Base-by-base conservation (phyloP, 2,329 filamentous ascomycete species). In the Stagonosporopsis tanaceti region DNA sequence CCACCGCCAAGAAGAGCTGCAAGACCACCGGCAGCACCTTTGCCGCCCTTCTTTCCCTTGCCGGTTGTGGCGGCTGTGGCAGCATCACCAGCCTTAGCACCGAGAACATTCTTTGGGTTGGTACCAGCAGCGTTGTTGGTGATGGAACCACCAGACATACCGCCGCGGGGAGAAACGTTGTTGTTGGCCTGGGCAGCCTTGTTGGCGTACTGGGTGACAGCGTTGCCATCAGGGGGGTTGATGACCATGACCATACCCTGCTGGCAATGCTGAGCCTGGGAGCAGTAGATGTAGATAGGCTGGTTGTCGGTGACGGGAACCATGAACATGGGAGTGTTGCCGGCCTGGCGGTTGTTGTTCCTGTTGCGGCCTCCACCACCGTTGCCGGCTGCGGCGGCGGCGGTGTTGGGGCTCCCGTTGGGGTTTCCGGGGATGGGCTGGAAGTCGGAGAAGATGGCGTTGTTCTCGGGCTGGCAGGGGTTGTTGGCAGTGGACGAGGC, bases 281-380 rank as follows among this genome's bases (percentile, higher is more conserved):
- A 86, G 78, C 90, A 93, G 82, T 89, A 93, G 57, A 91, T 78
- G 89, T 91, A 93, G 66, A 93, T 82, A 32, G 91, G 90, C 30
- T 82, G 86, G 45, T 82, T 86, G 50, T 71, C 65, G 27, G 59
- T 63, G 52, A 72, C 50, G 30, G 66, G 66, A 8, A 72, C 61
- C 61, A 66, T 70, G 63, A 72, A 71, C 59, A 59, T 67, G 28
- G 68, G 69, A 17, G 60, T 63, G 27, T 64, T 68, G 40, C 56
- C 61, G 17, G 60, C 51, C 48, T 68, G 66, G 53, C 65, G 67
- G 45, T 66, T 67, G 57, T 61, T 57, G 53, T 65, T 68, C 54
- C 44, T 62, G 30, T 57, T 61, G 9, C 57, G 56, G 52, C 60
- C 30, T 32, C 30, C 30, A 11, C 30, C 30, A 11, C 30, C 60